These are phyloP conservation scores for Pyrenula aspistea DNA, from an alignment of 495 filamentous ascomycete species.

Conservation along the genomic window DNA sequence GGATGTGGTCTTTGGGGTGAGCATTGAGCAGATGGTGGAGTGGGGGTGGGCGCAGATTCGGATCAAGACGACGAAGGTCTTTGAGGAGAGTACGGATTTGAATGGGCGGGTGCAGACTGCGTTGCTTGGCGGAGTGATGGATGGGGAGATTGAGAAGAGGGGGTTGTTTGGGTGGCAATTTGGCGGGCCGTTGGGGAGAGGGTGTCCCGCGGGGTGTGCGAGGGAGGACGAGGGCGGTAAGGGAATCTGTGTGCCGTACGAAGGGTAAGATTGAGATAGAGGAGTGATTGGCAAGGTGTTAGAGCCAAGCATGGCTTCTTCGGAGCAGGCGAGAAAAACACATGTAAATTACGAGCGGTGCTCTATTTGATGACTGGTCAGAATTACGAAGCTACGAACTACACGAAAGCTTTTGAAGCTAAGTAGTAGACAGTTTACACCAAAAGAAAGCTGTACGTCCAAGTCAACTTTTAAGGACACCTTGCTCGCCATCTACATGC, in stretches of 20 bases:
- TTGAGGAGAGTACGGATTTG: background rate
- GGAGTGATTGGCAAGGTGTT: too few species aligned
- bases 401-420: too few species aligned
- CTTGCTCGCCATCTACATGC: too few species aligned
- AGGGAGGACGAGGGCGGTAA: background rate
- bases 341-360: too few species aligned
- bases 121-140: background rate
- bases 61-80: background rate
- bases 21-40: background rate
- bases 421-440: too few species aligned
- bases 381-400: too few species aligned
- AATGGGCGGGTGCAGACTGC: background rate
- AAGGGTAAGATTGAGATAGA: too few species aligned
- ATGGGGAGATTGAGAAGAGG: conserved; percentile 24
- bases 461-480: too few species aligned
- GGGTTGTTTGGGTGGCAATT: conserved; percentile 27
- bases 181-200: background rate
- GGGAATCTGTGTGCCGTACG: background rate
- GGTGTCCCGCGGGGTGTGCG: background rate
- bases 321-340: too few species aligned
- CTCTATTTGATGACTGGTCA: too few species aligned
- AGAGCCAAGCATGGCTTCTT: too few species aligned
- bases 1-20: background rate
- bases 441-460: too few species aligned
- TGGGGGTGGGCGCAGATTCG: background rate